Evolutionary conservation across 2,329 filamentous ascomycete species (phyloP), one percentile per base, ranked within the genome.

Genomic region (Fusarium hainanense): DNA sequence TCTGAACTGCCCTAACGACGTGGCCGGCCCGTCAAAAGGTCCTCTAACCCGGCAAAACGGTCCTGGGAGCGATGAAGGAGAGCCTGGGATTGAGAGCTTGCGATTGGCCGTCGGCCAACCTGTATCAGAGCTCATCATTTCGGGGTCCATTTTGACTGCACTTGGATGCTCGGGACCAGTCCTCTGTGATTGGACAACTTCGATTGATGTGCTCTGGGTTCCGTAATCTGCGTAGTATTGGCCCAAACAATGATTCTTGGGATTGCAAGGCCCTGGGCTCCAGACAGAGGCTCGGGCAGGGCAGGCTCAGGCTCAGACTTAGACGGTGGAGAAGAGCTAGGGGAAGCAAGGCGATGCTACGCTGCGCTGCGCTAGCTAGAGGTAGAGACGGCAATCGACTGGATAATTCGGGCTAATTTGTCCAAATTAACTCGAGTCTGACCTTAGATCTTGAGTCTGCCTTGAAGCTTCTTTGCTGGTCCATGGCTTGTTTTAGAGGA

Each of bases 1-100:
- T 61, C 56, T 63, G 58, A 63, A 68, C 32, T 54, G 43, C 23
- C 21, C 54, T 50, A 75, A 65, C 49, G 47, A 50, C 56, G 23
- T 70, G 65, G 68, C 72, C 71, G 68, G 68, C 62, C 70, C 69
- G 68, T 54, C 68, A 68, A 66, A 69, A 69, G 62, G 62, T 70
- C 62, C 52, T 61, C 59, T 58, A 47, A 51, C 58, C 63, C 58
- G 58, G 62, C 47, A 71, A 60, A 63, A 69, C 66, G 71, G 58
- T 60, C 71, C 64, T 70, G 56, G 59, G 66, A 69, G 70, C 64
- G 49, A 62, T 21, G 30, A 41, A 32, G 42, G 32, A 63, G 48
- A 70, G 67, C 66, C 66, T 70, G 66, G 62, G 57, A 70, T 58
- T 54, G 51, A 43, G 58, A 51, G 42, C 34, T 32, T 46, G 16